Evolutionary conservation across 768 basidiomycete species (phyloP).

Genomic region (Lepiota venenata): DNA sequence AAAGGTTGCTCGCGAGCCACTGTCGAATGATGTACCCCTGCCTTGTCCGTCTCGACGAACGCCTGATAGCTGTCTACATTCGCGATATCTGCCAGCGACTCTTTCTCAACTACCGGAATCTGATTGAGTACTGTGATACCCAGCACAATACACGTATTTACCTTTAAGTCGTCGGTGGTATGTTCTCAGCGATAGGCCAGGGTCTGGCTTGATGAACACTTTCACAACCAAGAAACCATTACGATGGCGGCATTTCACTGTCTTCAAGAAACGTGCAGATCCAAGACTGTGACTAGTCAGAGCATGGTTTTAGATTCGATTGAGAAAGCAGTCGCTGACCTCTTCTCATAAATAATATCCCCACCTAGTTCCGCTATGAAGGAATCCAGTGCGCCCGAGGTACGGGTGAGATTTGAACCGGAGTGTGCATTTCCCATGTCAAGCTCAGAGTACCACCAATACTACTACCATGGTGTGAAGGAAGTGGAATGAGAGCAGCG

Average conservation of each 20-base stretch:
- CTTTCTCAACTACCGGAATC: constrained; percentile 66
- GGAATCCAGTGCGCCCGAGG: constrained; percentile 81
- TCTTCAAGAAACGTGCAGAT: constrained; percentile 70
- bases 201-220: constrained; percentile 94
- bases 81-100: constrained; percentile 76
- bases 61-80: constrained; percentile 89
- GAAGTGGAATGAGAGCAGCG: neutral
- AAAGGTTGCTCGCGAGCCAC: constrained; percentile 92
- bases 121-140: constrained; percentile 6
- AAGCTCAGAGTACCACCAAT: neutral
- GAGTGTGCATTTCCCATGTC: constrained; percentile 80
- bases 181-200: constrained; percentile 68
- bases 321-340: constrained; percentile 40
- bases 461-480: constrained; percentile 4
- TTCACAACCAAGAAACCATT: constrained; percentile 88
- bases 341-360: constrained; percentile 90
- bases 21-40: constrained; percentile 93
- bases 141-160: constrained; percentile 23
- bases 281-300: constrained; percentile 46
- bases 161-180: constrained; percentile 81
- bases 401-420: constrained; percentile 64
- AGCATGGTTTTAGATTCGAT: neutral
- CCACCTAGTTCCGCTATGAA: constrained; percentile 86
- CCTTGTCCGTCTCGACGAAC: constrained; percentile 93
- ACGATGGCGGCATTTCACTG: constrained; percentile 83